Base-by-base conservation (phyloP, 805 yeast genomes). In the Kuraishia ogatae region DNA sequence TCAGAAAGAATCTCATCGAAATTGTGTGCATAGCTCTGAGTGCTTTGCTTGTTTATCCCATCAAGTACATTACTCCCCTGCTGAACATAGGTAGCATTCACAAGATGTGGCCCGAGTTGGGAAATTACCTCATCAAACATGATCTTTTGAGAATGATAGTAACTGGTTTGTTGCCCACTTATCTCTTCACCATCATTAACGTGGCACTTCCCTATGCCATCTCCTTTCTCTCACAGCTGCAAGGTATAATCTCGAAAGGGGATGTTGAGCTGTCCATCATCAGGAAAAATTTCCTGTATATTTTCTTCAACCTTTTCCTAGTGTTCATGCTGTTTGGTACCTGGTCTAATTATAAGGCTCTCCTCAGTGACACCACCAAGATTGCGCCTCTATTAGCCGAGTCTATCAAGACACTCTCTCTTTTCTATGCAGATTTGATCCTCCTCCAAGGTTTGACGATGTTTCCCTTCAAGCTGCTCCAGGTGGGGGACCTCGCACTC, bases 361-460 rank as follows among this genome's bases (percentile, higher is more conserved):
- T 80, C 53, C 71, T 82, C 21, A 73, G 82, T 24, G 85, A 81
- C 60, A 81, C 85, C 11, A 80, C 84, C 15, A 78, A 77, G 62
- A 79, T 81, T 56, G 85, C 85, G 0, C 79, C 76, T 55, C 75
- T 79, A 54, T 64, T 81, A 56, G 85, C 85, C 5, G 69, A 72
- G 13, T 79, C 84, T 1, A 71, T 81, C 54, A 79, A 78, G 62
- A 71, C 75, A 48, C 66, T 79, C 43, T 78, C 84, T 2, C 67
- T 81, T 50, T 81, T 81, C 60, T 81, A 81, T 59, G 81, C 77
- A 53, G 82, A 81, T 62, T 73, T 81, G 68, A 86, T 87, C 56
- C 72, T 87, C 22, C 75, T 87, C 55, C 94, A 87, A 66, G 94
- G 91, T 0, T 62, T 82, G 53, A 82, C 83, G 1, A 80, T 82